Base-by-base conservation (phyloP, 768 basidiomycete species). In the Boletus patriciae region DNA sequence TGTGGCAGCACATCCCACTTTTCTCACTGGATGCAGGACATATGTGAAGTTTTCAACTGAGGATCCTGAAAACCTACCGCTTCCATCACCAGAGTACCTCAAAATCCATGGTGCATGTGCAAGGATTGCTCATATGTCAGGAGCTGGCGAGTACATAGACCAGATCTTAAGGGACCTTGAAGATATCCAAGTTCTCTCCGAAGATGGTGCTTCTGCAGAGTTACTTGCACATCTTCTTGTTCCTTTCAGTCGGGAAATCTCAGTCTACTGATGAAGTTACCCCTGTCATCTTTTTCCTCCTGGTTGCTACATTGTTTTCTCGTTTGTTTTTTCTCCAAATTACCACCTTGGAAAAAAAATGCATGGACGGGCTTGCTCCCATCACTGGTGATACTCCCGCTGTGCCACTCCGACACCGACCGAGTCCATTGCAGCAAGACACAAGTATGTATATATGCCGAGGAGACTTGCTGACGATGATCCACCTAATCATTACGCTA, bases 401-500 rank as follows among this genome's bases (percentile, higher is more conserved):
- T n/a, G n/a, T n/a, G n/a, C n/a, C n/a, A n/a, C n/a, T n/a, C n/a
- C n/a, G n/a, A n/a, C n/a, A n/a, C n/a, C n/a, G n/a, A n/a, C n/a
- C 29, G 29, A 31, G 29, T 31, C 31, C 31, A 11, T 31, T 31
- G 31, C 31, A 12, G 31, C 10, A 11, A 31, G 10, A 11, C 11
- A 31, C 29, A 10, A 31, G 31, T 31, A 31, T 11, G 11, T 11
- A 31, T 31, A 31, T 31, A 31, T 31, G 10, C 31, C 31, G 31
- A 9, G 31, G 10, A 31, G 11, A 31, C 10, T 9, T 31, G 31
- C 31, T 11, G 31, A 31, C 31, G 31, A 25, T 11, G 15, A 34
- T 16, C 18, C 19, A 23, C 42, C 42, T 34, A 38, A 25, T 44
- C 33, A 61, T 62, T 62, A 56, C 33, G 41, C 53, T 15, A 45